A percentile compares a stretch with the other conserved stretches of the same genome.
Evolutionary conservation across 768 basidiomycete species (phyloP).

Genomic region (Coprinellus micaceus): DNA sequence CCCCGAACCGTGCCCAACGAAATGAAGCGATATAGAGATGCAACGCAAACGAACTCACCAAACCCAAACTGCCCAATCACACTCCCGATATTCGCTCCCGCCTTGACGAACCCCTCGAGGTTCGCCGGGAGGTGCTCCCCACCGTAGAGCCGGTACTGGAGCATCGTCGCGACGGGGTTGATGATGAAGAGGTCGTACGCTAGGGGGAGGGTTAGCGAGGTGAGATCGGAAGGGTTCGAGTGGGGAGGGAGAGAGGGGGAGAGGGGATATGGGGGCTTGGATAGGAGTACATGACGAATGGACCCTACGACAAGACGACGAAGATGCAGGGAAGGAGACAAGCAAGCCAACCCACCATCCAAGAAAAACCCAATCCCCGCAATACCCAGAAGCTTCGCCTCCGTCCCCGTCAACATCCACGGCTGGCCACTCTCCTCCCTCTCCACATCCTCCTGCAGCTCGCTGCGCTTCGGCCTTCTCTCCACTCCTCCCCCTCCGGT

Average conservation of each 20-base stretch:
- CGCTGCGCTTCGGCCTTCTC: too few species aligned
- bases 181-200: slow-evolving; percentile 73
- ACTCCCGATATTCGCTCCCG: slow-evolving; percentile 66
- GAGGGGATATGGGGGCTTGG: too few species aligned
- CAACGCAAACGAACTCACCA: slow-evolving; percentile 30
- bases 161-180: slow-evolving; percentile 66
- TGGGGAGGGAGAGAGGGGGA: neutral
- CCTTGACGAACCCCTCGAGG: slow-evolving; percentile 60
- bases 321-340: too few species aligned
- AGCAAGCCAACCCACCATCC: slow-evolving; percentile 45
- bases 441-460: slow-evolving; percentile 22
- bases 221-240: neutral
- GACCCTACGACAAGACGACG: too few species aligned
- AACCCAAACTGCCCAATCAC: slow-evolving; percentile 68
- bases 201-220: slow-evolving; percentile 18
- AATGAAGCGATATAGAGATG: neutral
- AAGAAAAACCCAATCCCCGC: slow-evolving; percentile 71
- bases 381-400: slow-evolving; percentile 59
- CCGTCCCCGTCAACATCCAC: slow-evolving; percentile 34
- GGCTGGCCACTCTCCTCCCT: slow-evolving; percentile 21
- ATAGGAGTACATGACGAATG: too few species aligned
- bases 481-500: too few species aligned
- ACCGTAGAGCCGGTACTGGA: slow-evolving; percentile 60
- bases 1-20: neutral
- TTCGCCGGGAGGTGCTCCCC: slow-evolving; percentile 48